Evolutionary conservation across 2,329 filamentous ascomycete genomes (phyloP).

Genomic region (Botrytis porri): DNA sequence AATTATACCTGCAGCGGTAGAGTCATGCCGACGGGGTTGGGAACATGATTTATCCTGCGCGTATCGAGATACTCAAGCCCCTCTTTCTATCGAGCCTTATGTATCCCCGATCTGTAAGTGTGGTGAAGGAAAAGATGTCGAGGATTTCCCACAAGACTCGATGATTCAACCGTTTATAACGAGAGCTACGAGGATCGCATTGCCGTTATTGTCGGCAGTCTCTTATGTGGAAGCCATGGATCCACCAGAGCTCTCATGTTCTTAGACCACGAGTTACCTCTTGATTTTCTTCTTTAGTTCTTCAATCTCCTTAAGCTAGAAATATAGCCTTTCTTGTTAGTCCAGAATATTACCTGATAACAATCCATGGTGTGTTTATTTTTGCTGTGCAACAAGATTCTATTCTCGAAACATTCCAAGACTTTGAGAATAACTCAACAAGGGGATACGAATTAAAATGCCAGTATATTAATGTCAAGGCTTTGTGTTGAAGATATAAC

Average conservation of each 20-base stretch:
- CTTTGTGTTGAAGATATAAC: background rate
- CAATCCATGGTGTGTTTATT: background rate
- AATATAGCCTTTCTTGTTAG: no score
- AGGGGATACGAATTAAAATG: background rate
- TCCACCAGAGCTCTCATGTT: background rate
- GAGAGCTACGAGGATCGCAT: background rate
- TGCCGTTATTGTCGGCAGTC: conserved; percentile 7
- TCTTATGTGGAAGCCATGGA: background rate
- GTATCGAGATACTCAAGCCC: background rate
- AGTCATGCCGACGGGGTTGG: conserved; percentile 5
- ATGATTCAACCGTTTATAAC: background rate
- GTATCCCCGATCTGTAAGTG: background rate
- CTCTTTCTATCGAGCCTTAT: background rate
- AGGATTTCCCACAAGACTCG: background rate
- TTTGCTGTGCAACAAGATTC: background rate
- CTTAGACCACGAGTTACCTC: background rate
- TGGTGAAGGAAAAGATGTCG: conserved; percentile 5
- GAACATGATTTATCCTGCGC: background rate
- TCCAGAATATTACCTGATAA: background rate
- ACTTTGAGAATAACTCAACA: background rate
- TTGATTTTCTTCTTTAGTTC: background rate
- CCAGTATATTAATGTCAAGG: background rate
- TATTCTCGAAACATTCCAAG: background rate
- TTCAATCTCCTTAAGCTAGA: background rate
- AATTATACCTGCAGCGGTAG: background rate